Evolutionary conservation across 768 basidiomycete species (phyloP).

Genomic region (Psilocybe azurescens): DNA sequence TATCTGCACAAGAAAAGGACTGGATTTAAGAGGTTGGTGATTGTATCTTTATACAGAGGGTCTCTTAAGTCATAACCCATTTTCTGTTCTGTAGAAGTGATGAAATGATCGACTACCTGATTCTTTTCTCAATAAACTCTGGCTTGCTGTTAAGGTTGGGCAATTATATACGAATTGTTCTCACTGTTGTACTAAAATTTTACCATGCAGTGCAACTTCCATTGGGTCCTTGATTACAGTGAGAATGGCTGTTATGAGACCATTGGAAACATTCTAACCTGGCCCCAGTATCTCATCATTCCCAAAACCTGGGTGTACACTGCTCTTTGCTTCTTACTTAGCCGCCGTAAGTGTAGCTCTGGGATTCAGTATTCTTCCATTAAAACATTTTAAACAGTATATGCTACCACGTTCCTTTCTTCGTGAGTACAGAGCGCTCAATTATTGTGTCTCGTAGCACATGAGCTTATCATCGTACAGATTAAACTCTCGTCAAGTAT

Average conservation of each 20-base stretch:
- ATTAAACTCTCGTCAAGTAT: constrained; percentile 37
- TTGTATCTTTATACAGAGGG: too few species aligned
- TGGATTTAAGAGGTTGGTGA: constrained; percentile 33
- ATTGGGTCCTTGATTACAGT: constrained; percentile 36
- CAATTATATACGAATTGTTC: background rate
- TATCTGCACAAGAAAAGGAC: constrained; percentile 38
- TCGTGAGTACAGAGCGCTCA: constrained; percentile 25
- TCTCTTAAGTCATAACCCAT: too few species aligned
- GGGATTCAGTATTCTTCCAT: background rate
- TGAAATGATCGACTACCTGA: constrained; percentile 38
- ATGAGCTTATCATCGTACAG: constrained; percentile 13
- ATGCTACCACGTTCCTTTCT: constrained; percentile 39
- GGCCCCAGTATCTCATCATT: constrained; percentile 31
- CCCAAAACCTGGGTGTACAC: constrained; percentile 38
- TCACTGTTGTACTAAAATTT: background rate
- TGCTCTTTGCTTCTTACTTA: constrained; percentile 37
- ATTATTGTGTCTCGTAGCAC: background rate
- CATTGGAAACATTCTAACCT: background rate
- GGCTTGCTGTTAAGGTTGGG: constrained; percentile 35
- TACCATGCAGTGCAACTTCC: constrained; percentile 28
- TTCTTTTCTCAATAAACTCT: constrained; percentile 37
- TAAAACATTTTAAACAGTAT: constrained; percentile 23
- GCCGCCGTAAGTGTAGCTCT: constrained; percentile 28
- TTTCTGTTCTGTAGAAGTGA: constrained; percentile 27
- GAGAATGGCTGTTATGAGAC: background rate